Conservation (phyloP, 495 filamentous ascomycete species). For the Penicillium goetzii region DNA sequence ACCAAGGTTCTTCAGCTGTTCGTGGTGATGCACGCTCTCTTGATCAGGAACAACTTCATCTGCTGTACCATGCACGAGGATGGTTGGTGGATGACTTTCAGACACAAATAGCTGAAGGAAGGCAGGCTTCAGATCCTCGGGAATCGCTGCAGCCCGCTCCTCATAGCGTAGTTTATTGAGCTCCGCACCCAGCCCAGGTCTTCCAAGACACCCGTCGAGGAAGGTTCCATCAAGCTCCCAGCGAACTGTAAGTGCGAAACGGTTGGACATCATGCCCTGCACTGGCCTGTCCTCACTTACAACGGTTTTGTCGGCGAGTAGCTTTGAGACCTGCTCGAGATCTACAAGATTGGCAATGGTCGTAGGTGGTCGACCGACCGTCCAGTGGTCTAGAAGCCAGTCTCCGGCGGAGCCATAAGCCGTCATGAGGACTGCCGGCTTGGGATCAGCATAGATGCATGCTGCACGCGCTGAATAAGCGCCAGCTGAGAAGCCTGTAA, state of each 20-base stretch:
- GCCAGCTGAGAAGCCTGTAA: constrained; percentile 43
- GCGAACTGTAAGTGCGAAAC: constrained; percentile 23
- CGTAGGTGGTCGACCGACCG: constrained; percentile 17
- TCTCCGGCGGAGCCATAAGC: constrained; percentile 39
- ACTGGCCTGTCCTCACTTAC: constrained; percentile 26
- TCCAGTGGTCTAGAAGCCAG: constrained; percentile 36
- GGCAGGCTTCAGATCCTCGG: constrained; percentile 22
- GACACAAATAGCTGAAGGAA: constrained; percentile 39
- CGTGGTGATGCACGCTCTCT: constrained; percentile 30
- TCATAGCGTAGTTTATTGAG: constrained; percentile 18
- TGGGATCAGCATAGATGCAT: constrained; percentile 39
- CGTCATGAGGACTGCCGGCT: constrained; percentile 35
- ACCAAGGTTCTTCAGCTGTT: constrained; percentile 20
- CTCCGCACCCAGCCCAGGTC: constrained; percentile 20
- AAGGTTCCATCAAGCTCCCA: constrained; percentile 27
- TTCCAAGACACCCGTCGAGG: constrained; percentile 23
- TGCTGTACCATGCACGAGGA: constrained; percentile 37
- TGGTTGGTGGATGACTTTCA: constrained; percentile 35
- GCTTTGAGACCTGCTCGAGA: constrained; percentile 12
- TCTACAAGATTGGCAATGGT: constrained; percentile 24
- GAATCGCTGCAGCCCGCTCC: constrained; percentile 22
- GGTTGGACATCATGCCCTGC: constrained; percentile 5
- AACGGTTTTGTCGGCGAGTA: constrained; percentile 20
- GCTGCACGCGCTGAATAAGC: constrained; percentile 43
- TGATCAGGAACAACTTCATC: constrained; percentile 34